Evolutionary conservation across 2,329 filamentous ascomycete genomes (phyloP).

Genomic region (Botrytis sinoallii): DNA sequence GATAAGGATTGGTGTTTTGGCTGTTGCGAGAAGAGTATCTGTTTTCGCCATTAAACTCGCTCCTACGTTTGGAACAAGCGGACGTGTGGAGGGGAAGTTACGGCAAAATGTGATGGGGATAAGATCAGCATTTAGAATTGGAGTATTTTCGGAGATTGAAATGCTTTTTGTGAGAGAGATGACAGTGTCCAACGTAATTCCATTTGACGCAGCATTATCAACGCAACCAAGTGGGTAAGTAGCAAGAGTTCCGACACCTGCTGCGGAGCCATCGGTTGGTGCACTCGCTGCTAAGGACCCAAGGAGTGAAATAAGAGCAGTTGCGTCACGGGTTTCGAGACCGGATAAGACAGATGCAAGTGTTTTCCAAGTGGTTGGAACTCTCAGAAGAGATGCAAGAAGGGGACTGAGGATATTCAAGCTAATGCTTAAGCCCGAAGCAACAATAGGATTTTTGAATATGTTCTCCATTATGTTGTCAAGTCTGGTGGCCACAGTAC

Average conservation of each 20-base stretch:
- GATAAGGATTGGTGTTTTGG: slow-evolving; percentile 23
- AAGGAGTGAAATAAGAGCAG: slow-evolving; percentile 2
- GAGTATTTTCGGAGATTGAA: slow-evolving; percentile 22
- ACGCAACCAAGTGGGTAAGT: slow-evolving; percentile 19
- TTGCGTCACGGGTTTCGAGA: slow-evolving; percentile 19
- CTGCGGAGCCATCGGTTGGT: not conserved
- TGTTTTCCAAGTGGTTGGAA: slow-evolving; percentile 16
- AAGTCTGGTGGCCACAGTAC: not conserved
- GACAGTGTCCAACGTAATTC: slow-evolving; percentile 19
- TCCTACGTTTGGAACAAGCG: slow-evolving; percentile 17
- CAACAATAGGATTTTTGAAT: not conserved
- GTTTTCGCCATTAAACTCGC: slow-evolving; percentile 1
- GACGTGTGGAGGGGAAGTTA: slow-evolving; percentile 24
- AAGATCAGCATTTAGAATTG: slow-evolving; percentile 22
- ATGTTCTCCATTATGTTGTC: not conserved
- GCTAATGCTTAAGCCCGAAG: slow-evolving; percentile 2
- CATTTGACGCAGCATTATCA: slow-evolving; percentile 23
- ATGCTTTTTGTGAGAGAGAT: slow-evolving; percentile 23
- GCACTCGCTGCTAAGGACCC: not conserved
- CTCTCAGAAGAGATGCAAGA: slow-evolving; percentile 5
- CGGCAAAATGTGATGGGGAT: slow-evolving; percentile 25
- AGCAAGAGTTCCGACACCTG: not conserved
- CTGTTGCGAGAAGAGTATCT: slow-evolving; percentile 4
- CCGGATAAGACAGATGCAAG: slow-evolving; percentile 4
- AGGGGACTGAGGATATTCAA: not conserved